Evolutionary conservation across 495 filamentous ascomycete species (phyloP), one percentile per base, ranked within the genome.

Genomic region (Aspergillus leporis): DNA sequence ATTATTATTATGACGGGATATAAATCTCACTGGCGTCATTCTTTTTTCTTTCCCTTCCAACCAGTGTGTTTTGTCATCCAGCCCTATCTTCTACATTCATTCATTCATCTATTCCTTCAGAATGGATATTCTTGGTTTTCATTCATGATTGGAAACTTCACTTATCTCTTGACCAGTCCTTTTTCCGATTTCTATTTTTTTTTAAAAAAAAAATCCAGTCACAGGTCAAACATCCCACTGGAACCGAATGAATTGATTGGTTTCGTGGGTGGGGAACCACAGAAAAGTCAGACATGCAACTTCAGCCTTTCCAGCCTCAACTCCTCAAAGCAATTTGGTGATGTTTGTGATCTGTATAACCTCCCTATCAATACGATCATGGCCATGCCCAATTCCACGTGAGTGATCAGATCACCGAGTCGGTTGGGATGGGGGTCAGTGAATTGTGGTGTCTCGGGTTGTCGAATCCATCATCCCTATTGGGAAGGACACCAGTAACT

Each of bases 181-280:
- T 14, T 51, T n/a, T 34, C 19, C 18, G 48, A 25, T 32, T 19
- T 10, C n/a, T 9, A 18, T 5, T 43, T 16, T 21, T 28, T 41
- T 41, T 23, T 43, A 18, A 32, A 23, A 9, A 23, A 52, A 55
- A 55, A 40, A 55, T 38, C 52, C 52, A 38, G 9, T 38, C 6
- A 13, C 40, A 59, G 40, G 56, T 48, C 46, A 59, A 59, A 59
- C 56, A 59, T 59, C 49, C 56, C 56, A 59, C 57, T n/a, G 1
- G 18, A 40, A 21, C 51, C 51, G 40, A 32, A 19, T 28, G 25
- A 51, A 51, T 19, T 43, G 58, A 60, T 60, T 60, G 58, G 58
- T 22, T 32, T 49, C 30, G 5, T 41, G 41, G 55, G 58, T 56
- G 54, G 53, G 45, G 59, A 53, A 52, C 13, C 2, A 31, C 12